Conservation (phyloP, 2,329 filamentous ascomycete genomes). For the Dryadomyces quercivorus region DNA sequence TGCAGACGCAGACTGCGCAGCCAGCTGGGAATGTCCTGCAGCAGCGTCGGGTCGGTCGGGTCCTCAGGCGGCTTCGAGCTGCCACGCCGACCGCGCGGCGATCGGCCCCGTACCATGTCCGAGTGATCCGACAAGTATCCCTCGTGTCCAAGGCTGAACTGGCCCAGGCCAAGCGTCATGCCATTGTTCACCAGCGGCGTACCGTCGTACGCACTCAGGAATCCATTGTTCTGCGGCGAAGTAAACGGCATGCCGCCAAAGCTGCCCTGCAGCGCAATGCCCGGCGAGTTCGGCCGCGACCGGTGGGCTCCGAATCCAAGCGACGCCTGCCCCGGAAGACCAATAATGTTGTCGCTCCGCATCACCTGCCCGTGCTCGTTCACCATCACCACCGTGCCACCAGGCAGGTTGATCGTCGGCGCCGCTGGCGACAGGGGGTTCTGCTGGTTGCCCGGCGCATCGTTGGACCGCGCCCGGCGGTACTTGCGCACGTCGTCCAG, state of each 20-base stretch:
- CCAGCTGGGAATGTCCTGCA: conserved; percentile 95
- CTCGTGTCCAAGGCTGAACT: conserved; percentile 61
- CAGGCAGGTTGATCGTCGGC: conserved; percentile 49
- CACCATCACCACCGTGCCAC: conserved; percentile 75
- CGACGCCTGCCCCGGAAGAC: conserved; percentile 51
- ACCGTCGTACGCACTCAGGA: conserved; percentile 77
- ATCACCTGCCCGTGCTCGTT: conserved; percentile 86
- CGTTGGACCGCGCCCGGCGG: conserved; percentile 79
- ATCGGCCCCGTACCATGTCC: conserved; percentile 80
- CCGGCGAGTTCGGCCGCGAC: conserved; percentile 82
- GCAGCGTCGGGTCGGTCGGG: conserved; percentile 76
- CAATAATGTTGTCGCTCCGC: conserved; percentile 72
- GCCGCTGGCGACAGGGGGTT: conserved; percentile 54
- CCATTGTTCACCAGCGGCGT: conserved; percentile 56
- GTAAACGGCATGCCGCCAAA: conserved; percentile 60
- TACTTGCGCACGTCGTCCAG: conserved; percentile 96
- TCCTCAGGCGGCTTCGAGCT: conserved; percentile 98
- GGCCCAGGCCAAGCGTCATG: conserved; percentile 41
- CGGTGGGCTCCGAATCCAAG: conserved; percentile 52
- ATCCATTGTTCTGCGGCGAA: conserved; percentile 89
- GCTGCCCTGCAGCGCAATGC: conserved; percentile 62
- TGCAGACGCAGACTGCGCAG: conserved; percentile 86
- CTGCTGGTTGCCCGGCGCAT: conserved; percentile 51
- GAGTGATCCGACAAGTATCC: conserved; percentile 91
- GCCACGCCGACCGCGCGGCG: conserved; percentile 80